Conservation (phyloP, 2,329 filamentous ascomycete species). For the Hymenoscyphus fraxineus region DNA sequence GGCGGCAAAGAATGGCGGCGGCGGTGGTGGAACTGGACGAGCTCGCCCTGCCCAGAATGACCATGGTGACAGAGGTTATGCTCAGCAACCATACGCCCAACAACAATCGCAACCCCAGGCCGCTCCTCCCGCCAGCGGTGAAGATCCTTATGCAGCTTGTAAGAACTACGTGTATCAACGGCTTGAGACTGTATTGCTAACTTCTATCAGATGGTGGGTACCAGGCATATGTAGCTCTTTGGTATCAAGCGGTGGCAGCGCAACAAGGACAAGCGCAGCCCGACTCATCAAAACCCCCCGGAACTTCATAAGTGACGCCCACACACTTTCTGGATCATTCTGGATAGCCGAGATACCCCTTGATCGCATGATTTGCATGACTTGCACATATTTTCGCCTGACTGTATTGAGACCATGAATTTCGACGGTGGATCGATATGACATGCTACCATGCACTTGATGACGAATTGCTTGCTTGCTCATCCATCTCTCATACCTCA, state of each 20-base stretch:
- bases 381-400: constrained; percentile 29
- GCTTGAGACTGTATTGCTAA: constrained; percentile 15
- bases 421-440: constrained; percentile 31
- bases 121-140: constrained; percentile 45
- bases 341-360: constrained; percentile 28
- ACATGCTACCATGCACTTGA: constrained; percentile 35
- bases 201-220: constrained; percentile 65
- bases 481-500: constrained; percentile 24
- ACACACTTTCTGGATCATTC: constrained; percentile 16
- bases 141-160: constrained; percentile 74
- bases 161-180: constrained; percentile 35
- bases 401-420: constrained; percentile 35
- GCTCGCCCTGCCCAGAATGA: constrained; percentile 46
- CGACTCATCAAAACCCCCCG: constrained; percentile 40
- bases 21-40: constrained; percentile 41
- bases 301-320: constrained; percentile 35
- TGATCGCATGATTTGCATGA: constrained; percentile 35
- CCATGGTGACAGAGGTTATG: constrained; percentile 51
- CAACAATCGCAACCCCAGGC: constrained; percentile 41
- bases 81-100: constrained; percentile 41
- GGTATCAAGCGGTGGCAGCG: constrained; percentile 68
- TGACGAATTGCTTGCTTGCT: constrained; percentile 22
- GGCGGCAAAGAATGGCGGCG: constrained; percentile 50
- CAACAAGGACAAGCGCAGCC: constrained; percentile 39
- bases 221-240: constrained; percentile 73